phyloP scores from a whole-genome alignment of 805 yeast genomes.

The Pichia cephalocereana region DNA sequence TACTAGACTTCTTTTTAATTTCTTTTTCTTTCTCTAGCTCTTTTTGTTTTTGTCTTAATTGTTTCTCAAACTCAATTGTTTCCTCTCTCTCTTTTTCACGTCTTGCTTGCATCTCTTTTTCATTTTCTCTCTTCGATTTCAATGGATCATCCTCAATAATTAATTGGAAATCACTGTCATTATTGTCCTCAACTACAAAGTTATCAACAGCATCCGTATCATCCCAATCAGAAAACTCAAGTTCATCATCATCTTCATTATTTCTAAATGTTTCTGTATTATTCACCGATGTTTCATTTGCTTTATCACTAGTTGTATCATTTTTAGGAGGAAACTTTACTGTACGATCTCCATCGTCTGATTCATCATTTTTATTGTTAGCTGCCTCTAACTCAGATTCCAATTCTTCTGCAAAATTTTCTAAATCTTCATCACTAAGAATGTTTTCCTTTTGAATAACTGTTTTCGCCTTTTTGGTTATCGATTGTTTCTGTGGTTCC shows the following conservation, averaged over 20 bases:
- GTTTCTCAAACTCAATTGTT: background rate
- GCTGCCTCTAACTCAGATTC: constrained; percentile 15
- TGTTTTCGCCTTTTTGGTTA: background rate
- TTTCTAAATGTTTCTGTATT: background rate
- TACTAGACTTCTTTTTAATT: background rate
- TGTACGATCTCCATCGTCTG: background rate
- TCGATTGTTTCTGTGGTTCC: background rate
- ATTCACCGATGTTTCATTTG: background rate
- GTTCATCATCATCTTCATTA: constrained; percentile 15
- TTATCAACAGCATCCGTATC: constrained; percentile 14
- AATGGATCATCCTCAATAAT: constrained; percentile 17
- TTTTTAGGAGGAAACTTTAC: background rate
- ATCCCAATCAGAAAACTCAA: constrained; percentile 21
- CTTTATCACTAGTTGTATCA: too few relatives aligned
- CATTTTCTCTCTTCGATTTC: constrained; percentile 6
- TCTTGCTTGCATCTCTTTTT: constrained; percentile 1
- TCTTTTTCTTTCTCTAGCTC: background rate
- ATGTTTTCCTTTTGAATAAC: background rate
- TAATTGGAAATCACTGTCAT: constrained; percentile 11
- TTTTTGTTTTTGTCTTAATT: background rate
- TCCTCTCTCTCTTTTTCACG: background rate
- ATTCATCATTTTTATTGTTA: background rate
- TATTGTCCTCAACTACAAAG: background rate
- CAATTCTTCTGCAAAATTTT: constrained; percentile 17
- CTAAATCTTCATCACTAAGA: constrained; percentile 18